These are phyloP conservation scores for Diaporthe batatas DNA, from an alignment of 2,329 filamentous ascomycete species.

Conservation along the genomic window DNA sequence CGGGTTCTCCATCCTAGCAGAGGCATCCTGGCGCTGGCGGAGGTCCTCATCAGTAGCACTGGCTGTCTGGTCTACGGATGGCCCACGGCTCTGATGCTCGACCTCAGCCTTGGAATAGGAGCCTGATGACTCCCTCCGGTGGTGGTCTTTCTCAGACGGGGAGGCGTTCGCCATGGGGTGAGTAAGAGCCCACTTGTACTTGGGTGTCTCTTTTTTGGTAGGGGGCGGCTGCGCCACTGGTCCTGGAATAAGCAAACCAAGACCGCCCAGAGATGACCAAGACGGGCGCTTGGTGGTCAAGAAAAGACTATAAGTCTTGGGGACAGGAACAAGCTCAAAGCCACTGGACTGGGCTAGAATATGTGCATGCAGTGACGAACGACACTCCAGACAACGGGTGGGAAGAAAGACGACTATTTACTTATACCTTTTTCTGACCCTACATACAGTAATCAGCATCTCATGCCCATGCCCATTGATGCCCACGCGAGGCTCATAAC, in stretches of 20 bases:
- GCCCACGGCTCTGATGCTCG: conserved; percentile 45
- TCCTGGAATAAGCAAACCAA: conserved; percentile 5
- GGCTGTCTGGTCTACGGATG: conserved; percentile 3
- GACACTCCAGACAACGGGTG: background rate
- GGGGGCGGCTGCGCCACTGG: background rate
- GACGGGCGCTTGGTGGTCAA: conserved; percentile 19
- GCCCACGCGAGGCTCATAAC: background rate
- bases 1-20: conserved; percentile 56
- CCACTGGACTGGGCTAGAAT: conserved; percentile 8
- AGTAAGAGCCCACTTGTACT: background rate
- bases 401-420: conserved; percentile 18
- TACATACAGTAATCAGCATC: background rate
- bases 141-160: conserved; percentile 45
- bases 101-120: conserved; percentile 48
- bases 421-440: conserved; percentile 26
- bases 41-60: conserved; percentile 45
- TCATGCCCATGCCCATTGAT: background rate
- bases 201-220: too few species aligned
- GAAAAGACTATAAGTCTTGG: conserved; percentile 9
- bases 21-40: conserved; percentile 51
- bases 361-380: background rate
- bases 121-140: conserved; percentile 40
- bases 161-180: conserved; percentile 21
- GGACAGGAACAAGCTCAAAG: conserved; percentile 12
- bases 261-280: conserved; percentile 31